Evolutionary conservation across 176 grass and related monocot species (phyloP), one percentile per base, ranked within the genome.

Genomic region (Avena eriantha): DNA sequence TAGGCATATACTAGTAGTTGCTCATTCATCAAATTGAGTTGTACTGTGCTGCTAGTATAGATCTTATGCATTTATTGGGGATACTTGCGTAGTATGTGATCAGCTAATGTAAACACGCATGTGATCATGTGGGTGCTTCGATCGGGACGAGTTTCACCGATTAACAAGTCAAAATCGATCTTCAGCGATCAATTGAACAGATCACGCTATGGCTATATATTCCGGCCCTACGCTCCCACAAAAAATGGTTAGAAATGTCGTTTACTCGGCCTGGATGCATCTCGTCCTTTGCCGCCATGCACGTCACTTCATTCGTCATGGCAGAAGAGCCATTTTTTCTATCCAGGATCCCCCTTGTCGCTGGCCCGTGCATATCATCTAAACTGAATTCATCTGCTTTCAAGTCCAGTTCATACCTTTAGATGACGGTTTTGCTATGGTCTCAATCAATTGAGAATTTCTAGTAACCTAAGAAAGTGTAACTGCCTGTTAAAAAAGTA

Each of bases 81-180:
- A 84, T 82, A 47, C 45, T 47, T 10, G 69, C 23, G 6, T 19
- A 6, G 73, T 46, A 75, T 24, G 57, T n/a, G 69, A 43, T 84
- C 83, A 84, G 41, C 24, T 86, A 68, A 7, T 35, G 26, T 36
- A 66, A 47, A 57, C 89, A 87, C 86, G 66, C 73, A 76, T 76
- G 73, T 53, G 73, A 53, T 80, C 47, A 68, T 83, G 24, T 46
- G 46, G 53, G 84, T 90, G 46, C 54, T 78, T 65, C 39, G 36
- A 41, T 65, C 45, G 73, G 45, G 43, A 63, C 1, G 39, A 53
- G 24, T 68, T 70, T 82, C 39, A 49, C 50, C 31, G 65, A 17
- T 80, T 23, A 46, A 50, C 14, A 24, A 49, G 68, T 74, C 56
- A 84, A 83, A 83, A 61, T 29, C 64, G 78, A 80, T 79, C 57